Base-by-base conservation (phyloP, 2,329 filamentous ascomycete genomes). In the Pseudogymnoascus sp. region DNA sequence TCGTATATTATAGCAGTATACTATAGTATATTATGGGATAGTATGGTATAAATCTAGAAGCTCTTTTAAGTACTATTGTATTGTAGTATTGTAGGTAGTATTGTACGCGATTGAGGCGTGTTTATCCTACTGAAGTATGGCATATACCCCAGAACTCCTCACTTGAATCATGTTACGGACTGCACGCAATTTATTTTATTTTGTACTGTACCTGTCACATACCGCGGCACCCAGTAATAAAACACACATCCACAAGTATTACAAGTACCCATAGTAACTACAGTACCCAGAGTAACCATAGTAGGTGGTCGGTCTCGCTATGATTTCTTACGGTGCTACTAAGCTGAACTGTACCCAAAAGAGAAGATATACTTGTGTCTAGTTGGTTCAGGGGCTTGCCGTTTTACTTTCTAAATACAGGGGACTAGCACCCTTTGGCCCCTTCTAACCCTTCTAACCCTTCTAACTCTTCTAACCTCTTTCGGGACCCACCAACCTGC, bases 21-120 rank as follows among this genome's bases (percentile, higher is more conserved):
- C n/a, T n/a, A n/a, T n/a, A n/a, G n/a, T n/a, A n/a, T n/a, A n/a
- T n/a, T n/a, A n/a, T n/a, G n/a, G n/a, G n/a, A n/a, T n/a, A n/a
- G 47, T 28, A 53, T 53, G 47, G 47, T 53, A 53, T 53, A 53
- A 50, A 53, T 53, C 23, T 53, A 53, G 47, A 53, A 53, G 47
- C 15, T 53, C 47, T 17, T 11, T 17, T 11, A 53, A 10, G 26
- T 53, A 53, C 47, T 53, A 53, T 53, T 53, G 47, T 31, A 31
- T 17, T 10, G 44, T n/a, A 28, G 23, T 4, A 26, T 47, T 47
- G 42, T 47, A 28, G 4, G 44, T n/a, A 28, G 23, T 4, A 26
- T 47, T 47, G 42, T 47, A 28, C 5, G 28, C 9, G 28, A 57
- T 33, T 57, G 26, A 33, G 50, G 50, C 50, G 28, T 33, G 33